Evolutionary conservation across 2,329 filamentous ascomycete genomes (phyloP), one percentile per base, ranked within the genome.

Genomic region (Colletotrichum navitas): DNA sequence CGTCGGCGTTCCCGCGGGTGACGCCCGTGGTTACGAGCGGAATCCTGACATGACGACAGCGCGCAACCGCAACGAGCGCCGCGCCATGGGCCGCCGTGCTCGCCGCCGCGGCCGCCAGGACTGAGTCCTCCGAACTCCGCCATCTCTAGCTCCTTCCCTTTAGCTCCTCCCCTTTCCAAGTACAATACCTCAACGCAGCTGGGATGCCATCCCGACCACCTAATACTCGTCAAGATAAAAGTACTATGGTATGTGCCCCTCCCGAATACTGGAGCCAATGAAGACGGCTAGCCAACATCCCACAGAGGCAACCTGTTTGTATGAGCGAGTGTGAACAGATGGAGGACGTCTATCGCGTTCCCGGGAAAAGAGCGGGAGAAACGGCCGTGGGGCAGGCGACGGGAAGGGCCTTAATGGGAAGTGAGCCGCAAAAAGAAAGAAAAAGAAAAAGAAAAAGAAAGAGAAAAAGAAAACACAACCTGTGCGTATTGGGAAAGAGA

Each of bases 11-110:
- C 11, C 52, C 4, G 55, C 14, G 12, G 14, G 36, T 24, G 55
- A 41, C n/a, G 14, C 36, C 36, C 39, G 26, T 3, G 60, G 60
- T 8, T 63, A 63, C 34, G 45, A 51, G 34, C 45, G 51, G 47
- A 14, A 29, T 12, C 14, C 45, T 2, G 47, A 24, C 47, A 63
- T 63, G 60, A 29, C 47, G 60, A 39, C 34, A 8, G 47, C 60
- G 26, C 45, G 26, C n/a, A 63, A 52, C 47, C 60, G 60, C 47
- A 39, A 29, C 60, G 36, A 47, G 41, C 58, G 43, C n/a, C 58
- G 58, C 29, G 26, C 32, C 18, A 47, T 32, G 43, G 41, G 21
- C 3, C 58, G 43, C n/a, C 26, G 24, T 16, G 36, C 26, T 24
- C 26, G 56, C 39, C 36, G 41, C 39, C 56, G 56, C 56, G 14